phyloP scores from a whole-genome alignment of 1,284 basidiomycete species.

The Meripilus lineatus region DNA sequence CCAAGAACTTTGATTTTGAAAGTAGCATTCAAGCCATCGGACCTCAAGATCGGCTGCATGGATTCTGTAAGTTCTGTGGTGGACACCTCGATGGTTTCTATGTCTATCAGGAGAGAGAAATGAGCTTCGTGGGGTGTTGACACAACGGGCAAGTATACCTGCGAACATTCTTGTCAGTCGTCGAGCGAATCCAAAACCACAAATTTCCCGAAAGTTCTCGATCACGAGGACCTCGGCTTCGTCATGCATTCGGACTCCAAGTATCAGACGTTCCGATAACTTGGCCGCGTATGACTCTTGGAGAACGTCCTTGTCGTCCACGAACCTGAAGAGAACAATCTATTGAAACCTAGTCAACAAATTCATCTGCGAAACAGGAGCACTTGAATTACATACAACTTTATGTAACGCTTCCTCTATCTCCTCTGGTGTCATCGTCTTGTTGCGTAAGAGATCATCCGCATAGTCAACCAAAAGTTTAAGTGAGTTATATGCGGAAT shows the following conservation, averaged over 20 bases:
- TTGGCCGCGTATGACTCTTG: slow-evolving; percentile 99
- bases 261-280: slow-evolving; percentile 92
- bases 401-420: slow-evolving; percentile 89
- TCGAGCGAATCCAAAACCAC: slow-evolving; percentile 98
- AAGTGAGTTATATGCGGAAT: slow-evolving; percentile 82
- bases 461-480: slow-evolving; percentile 94
- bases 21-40: slow-evolving; percentile 82
- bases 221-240: slow-evolving; percentile 99
- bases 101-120: slow-evolving; percentile 57
- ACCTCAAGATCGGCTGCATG: slow-evolving; percentile 82
- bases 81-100: slow-evolving; percentile 93
- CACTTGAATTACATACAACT: slow-evolving; percentile 54
- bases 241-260: slow-evolving; percentile 90
- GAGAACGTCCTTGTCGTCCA: slow-evolving; percentile 99
- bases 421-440: slow-evolving; percentile 88
- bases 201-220: slow-evolving; percentile 96
- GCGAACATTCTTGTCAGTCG: slow-evolving; percentile 99
- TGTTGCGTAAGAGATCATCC: slow-evolving; percentile 90
- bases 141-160: slow-evolving; percentile 42
- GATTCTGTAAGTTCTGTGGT: slow-evolving; percentile 96
- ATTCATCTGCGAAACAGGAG: too few relatives aligned
- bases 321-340: slow-evolving; percentile 99
- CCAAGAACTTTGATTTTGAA: slow-evolving; percentile 94
- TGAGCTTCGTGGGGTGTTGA: neutral
- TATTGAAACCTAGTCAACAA: too few relatives aligned